Base-by-base conservation (phyloP, 345 rosid genomes). In the Gossypium ekmanianum region DNA sequence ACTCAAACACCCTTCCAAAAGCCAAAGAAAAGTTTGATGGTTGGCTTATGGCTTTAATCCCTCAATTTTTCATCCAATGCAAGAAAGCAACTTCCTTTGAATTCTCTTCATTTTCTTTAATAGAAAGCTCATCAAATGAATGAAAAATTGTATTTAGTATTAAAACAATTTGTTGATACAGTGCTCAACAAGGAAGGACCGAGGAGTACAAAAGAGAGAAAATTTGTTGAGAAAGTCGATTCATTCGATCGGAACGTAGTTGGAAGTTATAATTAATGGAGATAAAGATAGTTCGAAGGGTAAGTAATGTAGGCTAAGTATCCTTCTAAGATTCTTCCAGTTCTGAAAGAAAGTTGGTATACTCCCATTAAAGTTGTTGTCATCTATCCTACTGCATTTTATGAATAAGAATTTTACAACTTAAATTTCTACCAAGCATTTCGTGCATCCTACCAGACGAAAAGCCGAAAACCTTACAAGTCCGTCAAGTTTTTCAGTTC, bases 311-410 rank as follows among this genome's bases (percentile, higher is more conserved):
- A 34, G 39, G 39, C 39, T 34, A 34, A 34, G 39, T 34, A 34
- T 34, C 39, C 91, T 87, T 17, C 17, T 1, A 65, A 94, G 93
- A 18, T 79, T 72, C 68, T 75, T 79, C 87, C 93, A 92, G 76
- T 79, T 89, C 68, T 84, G 84, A 6, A 92, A 75, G 77, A 86
- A 90, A 77, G 73, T 81, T 2, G 97, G 97, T 56, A 89, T 87
- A 20, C 81, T 83, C 71, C 96, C 97, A 27, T 70, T 88, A 77
- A 94, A 82, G 78, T 79, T 80, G 83, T 94, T 94, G 77, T 92
- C 98, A 27, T 87, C 88, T 55, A 90, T 83, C 80, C 86, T 84
- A 55, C 98, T 94, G 89, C 86, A 85, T 58, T 26, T 34, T 43
- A 52, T 27, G 57, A 57, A 77, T 4, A 34, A 17, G 61, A 75